Base-by-base conservation (phyloP, 108 stramenopile species). In the Aureococcus anophagefferens region DNA sequence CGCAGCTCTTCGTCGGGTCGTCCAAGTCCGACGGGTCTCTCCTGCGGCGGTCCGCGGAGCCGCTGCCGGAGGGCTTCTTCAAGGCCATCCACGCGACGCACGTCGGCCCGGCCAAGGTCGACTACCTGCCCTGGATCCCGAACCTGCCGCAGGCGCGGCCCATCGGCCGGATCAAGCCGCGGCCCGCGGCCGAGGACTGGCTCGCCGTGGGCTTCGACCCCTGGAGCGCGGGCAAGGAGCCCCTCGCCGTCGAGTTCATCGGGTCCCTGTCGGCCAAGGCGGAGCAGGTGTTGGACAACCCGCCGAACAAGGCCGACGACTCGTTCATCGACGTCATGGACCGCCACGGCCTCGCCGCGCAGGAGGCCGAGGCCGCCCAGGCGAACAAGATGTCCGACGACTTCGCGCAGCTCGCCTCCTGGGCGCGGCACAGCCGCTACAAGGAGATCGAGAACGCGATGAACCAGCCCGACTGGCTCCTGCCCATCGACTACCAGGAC, bases 401-500 rank as follows among this genome's bases (percentile, higher is more conserved):
- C 59, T 87, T 90, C 65, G 74, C 67, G 59, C 72, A 82, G 59
- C 69, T 90, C 40, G 73, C 77, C 40, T 81, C 79, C 33, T 78
- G 71, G 64, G 75, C 74, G 4, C 67, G 89, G 9, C 86, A 88
- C 70, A 70, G 79, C n/a, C 71, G 76, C 45, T 88, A 81, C 72
- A 36, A 64, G 30, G 87, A 88, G 21, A 72, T 88, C 7, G 87
- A 90, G 63, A 73, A 79, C 32, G 69, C 70, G 14, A 78, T 89
- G 64, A 81, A 83, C 46, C 76, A 80, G 72, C 74, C 80, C 34
- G 84, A 84, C 68, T 88, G 84, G 84, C 46, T 70, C 31, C 66
- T 91, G 34, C 77, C 83, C n/a, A 86, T 91, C 46, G 86, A 90
- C 69, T 89, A 87, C 65, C 77, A 87, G 68, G 89, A 93, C 82